These are phyloP conservation scores for Ophiostoma quercus DNA, from an alignment of 2,329 filamentous ascomycete species.

Conservation along the genomic window DNA sequence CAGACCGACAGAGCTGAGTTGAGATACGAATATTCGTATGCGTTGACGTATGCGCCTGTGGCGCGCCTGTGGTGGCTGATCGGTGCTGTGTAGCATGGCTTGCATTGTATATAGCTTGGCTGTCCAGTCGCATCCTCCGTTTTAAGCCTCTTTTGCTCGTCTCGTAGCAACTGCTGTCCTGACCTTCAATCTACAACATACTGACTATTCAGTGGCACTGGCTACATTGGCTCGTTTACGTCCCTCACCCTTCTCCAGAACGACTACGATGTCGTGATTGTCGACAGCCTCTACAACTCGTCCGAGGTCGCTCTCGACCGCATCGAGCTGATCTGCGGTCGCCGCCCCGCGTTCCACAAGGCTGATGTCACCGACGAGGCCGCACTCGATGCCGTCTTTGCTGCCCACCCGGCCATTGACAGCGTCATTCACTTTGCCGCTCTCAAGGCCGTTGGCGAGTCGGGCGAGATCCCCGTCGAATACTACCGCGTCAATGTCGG, in stretches of 20 bases:
- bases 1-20: background rate
- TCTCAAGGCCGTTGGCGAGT: conserved; percentile 96
- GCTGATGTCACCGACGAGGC: conserved; percentile 82
- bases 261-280: conserved; percentile 92
- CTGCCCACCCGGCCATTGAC: conserved; percentile 86
- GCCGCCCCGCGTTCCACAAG: conserved; percentile 78
- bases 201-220: conserved; percentile 67
- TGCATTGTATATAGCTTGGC: background rate
- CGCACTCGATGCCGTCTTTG: conserved; percentile 79
- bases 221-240: conserved; percentile 99
- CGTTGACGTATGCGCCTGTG: conserved; percentile 20
- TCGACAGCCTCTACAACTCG: conserved; percentile 97
- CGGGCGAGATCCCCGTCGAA: conserved; percentile 85
- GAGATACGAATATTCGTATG: background rate
- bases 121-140: background rate
- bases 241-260: conserved; percentile 84
- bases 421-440: conserved; percentile 98
- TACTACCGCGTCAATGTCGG: conserved; percentile 98
- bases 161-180: background rate
- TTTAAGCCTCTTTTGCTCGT: background rate
- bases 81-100: background rate
- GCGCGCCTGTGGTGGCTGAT: background rate
- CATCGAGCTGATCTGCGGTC: conserved; percentile 88
- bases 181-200: background rate
- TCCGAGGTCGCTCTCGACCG: conserved; percentile 86